These are phyloP conservation scores for Chenopodium suecicum DNA, from an alignment of 148 eudicot genomes.

Conservation along the genomic window DNA sequence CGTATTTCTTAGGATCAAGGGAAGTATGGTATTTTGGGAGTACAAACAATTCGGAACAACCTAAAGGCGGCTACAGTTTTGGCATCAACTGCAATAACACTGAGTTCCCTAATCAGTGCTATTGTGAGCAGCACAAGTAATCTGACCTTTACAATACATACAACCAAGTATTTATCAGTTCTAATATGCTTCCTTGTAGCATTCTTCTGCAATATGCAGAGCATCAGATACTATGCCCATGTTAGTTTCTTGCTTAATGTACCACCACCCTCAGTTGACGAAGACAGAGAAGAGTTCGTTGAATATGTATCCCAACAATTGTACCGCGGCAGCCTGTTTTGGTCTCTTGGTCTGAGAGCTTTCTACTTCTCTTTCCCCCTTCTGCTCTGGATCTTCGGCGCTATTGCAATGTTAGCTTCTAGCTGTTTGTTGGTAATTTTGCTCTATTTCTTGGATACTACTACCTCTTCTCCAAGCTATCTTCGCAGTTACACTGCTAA, in stretches of 20 bases:
- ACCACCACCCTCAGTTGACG: constrained; percentile 26
- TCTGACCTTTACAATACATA: constrained; percentile 25
- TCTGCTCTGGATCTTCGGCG: constrained; percentile 73
- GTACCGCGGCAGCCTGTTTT: constrained; percentile 57
- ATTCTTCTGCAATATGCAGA: constrained; percentile 69
- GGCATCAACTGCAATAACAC: constrained; percentile 66
- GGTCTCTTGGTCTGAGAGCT: constrained; percentile 75
- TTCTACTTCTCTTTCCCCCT: constrained; percentile 77
- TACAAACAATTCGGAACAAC: constrained; percentile 59
- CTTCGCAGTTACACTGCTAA: neutral
- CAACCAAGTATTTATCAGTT: constrained; percentile 50
- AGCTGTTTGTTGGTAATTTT: constrained; percentile 37
- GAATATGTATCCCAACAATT: constrained; percentile 52
- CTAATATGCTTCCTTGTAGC: constrained; percentile 69
- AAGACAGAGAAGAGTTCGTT: constrained; percentile 33
- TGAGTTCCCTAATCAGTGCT: constrained; percentile 64
- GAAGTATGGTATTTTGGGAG: constrained; percentile 52
- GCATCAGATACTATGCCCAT: constrained; percentile 65
- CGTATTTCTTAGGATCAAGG: constrained; percentile 45
- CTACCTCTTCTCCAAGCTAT: constrained; percentile 17
- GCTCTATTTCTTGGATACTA: constrained; percentile 32
- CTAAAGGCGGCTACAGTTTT: constrained; percentile 76
- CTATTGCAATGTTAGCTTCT: constrained; percentile 56
- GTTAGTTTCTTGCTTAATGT: constrained; percentile 61
- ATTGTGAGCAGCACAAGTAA: constrained; percentile 55